A percentile compares a stretch with the other conserved stretches of the same genome.
Evolutionary conservation across 2,329 filamentous ascomycete genomes (phyloP).

Genomic region (Pleoardoris graminearum): DNA sequence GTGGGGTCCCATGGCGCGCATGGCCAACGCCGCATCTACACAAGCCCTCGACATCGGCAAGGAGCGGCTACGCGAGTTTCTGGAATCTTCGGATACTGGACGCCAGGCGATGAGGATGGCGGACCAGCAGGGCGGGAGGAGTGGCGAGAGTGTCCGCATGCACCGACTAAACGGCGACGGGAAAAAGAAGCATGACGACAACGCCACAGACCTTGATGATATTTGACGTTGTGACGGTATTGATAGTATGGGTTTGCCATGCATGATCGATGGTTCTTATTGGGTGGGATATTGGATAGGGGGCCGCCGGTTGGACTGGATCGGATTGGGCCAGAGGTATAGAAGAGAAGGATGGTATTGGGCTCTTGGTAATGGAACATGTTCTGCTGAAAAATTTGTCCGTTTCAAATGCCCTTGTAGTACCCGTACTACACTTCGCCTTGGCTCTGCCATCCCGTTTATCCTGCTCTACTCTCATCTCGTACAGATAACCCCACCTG

Average conservation of each 20-base stretch:
- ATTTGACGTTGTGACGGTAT: constrained; percentile 31
- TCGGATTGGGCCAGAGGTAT: neutral
- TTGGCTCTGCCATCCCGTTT: too few relatives aligned
- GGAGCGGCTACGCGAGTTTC: constrained; percentile 84
- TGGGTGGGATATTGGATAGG: neutral
- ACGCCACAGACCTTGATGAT: constrained; percentile 38
- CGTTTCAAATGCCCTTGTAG: too few relatives aligned
- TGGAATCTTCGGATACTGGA: constrained; percentile 84
- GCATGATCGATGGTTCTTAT: neutral
- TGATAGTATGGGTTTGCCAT: neutral
- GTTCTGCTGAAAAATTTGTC: neutral
- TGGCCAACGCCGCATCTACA: constrained; percentile 83
- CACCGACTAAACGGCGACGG: constrained; percentile 48
- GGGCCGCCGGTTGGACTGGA: neutral
- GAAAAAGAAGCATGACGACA: constrained; percentile 43
- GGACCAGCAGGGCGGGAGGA: constrained; percentile 16
- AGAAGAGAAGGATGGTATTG: neutral
- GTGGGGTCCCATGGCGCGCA: constrained; percentile 93
- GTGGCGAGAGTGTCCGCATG: constrained; percentile 37
- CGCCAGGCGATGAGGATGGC: constrained; percentile 78
- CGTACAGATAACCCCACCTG: too few relatives aligned
- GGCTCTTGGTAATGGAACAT: neutral
- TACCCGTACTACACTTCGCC: too few relatives aligned
- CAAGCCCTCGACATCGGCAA: constrained; percentile 93
- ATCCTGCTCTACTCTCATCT: too few relatives aligned